Base-by-base conservation (phyloP, 1,284 basidiomycete species). In the Puccinia polysora region DNA sequence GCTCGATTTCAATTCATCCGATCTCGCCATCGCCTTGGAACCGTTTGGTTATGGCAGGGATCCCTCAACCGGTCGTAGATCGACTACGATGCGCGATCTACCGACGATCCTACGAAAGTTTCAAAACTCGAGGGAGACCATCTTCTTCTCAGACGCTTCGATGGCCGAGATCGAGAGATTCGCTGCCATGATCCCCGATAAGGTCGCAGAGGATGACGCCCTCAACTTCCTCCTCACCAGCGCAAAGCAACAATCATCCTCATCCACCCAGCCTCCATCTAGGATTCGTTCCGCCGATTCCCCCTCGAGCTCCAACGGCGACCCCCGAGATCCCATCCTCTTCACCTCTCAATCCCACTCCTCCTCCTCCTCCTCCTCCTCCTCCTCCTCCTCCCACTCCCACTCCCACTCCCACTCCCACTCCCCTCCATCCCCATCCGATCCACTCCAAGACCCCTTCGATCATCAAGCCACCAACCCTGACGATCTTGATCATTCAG, bases 21-120 rank as follows among this genome's bases (percentile, higher is more conserved):
- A 70, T 43, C 38, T 70, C 10, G 52, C 56, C 10, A 28, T 25
- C 32, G 67, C 67, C 18, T 47, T 70, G 28, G 67, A 60, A 52
- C 53, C 67, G 1, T 70, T 70, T 30, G 67, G 67, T 18, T 52
- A 59, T 10, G 56, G 45, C 6, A 60, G 45, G 40, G 45, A 70
- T 20, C 30, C 30, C 32, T 38, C 20, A 36, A 69, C 67, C 18
- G 67, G 67, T 28, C 14, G 45, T 32, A 55, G 55, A 52, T 49
- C 36, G 12, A 70, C 56, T 18, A 59, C 55, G 14, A 40, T 70
- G 20, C 49, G 43, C 30, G 23, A 70, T 23, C 56, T 70, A 12
- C 56, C 67, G 14, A 32, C 32, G 14, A 60, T 70, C 30, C 56
- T 70, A 23, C 8, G 28, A 30, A 52, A 59, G 18, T 70, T 70